phyloP scores from a whole-genome alignment of 2,329 filamentous ascomycete genomes.

The Neofusicoccum umdonicola region DNA sequence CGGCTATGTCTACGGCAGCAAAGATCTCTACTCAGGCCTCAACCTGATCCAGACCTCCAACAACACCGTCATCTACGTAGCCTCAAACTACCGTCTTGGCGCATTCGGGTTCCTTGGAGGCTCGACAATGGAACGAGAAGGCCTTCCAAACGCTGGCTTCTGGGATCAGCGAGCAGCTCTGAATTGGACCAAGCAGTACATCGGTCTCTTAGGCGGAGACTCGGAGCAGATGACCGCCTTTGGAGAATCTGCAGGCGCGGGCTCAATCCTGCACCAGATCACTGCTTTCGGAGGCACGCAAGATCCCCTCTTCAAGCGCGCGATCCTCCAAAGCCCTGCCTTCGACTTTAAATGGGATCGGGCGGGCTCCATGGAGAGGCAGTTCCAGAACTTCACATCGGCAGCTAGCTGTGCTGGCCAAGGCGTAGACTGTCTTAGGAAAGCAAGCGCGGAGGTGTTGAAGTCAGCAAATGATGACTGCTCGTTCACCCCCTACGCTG shows the following conservation, averaged over 20 bases:
- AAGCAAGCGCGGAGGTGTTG: slow-evolving; percentile 23
- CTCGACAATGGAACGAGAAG: slow-evolving; percentile 43
- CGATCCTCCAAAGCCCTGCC: slow-evolving; percentile 34
- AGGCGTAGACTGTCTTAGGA: slow-evolving; percentile 33
- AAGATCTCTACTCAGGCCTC: slow-evolving; percentile 42
- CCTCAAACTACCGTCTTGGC: slow-evolving; percentile 46
- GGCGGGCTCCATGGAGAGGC: slow-evolving; percentile 24
- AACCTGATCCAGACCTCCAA: slow-evolving; percentile 35
- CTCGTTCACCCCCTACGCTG: slow-evolving; percentile 21
- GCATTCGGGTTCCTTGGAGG: slow-evolving; percentile 51
- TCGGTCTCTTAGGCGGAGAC: slow-evolving; percentile 49
- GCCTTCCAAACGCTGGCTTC: slow-evolving; percentile 44
- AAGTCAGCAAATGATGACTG: slow-evolving; percentile 28
- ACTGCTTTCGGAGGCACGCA: slow-evolving; percentile 44
- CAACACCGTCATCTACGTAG: slow-evolving; percentile 49
- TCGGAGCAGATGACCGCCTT: slow-evolving; percentile 47
- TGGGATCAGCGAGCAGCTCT: slow-evolving; percentile 44
- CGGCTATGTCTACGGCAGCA: slow-evolving; percentile 43
- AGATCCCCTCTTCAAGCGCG: slow-evolving; percentile 45
- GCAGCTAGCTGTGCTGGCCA: slow-evolving; percentile 33
- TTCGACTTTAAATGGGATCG: slow-evolving; percentile 25
- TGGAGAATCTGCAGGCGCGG: slow-evolving; percentile 53
- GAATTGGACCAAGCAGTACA: slow-evolving; percentile 51
- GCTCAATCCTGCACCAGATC: slow-evolving; percentile 52
- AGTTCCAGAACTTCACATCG: slow-evolving; percentile 26